These are phyloP conservation scores for Heliamphora exappendiculata DNA, from an alignment of 148 eudicot genomes.

Conservation along the genomic window DNA sequence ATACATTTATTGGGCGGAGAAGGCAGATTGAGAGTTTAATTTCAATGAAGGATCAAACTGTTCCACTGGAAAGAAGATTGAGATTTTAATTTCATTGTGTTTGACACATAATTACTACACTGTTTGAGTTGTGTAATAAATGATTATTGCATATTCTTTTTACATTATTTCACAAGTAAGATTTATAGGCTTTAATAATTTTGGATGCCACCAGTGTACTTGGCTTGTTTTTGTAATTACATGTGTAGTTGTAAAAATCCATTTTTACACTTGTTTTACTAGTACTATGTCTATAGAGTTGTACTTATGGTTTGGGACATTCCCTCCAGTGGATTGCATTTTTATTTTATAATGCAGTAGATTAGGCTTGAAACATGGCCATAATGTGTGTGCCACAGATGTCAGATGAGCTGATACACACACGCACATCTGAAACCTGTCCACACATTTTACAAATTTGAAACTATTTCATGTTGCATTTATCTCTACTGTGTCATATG, in stretches of 20 bases:
- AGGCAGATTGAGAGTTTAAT: no score
- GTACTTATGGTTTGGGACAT: background rate
- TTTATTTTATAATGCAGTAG: conserved; percentile 1
- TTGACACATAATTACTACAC: no score
- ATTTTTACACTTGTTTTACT: background rate
- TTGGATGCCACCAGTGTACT: conserved; percentile 1
- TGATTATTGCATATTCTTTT: no score
- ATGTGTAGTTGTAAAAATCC: background rate
- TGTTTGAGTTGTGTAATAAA: no score
- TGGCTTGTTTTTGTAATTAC: background rate
- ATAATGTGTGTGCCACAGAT: background rate
- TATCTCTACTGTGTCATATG: background rate
- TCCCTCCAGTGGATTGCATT: background rate
- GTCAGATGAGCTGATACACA: background rate
- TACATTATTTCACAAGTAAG: no score
- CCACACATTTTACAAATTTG: background rate
- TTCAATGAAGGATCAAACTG: no score
- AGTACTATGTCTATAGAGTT: background rate
- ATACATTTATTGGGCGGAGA: no score
- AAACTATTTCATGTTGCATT: no score
- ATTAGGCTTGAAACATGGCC: background rate
- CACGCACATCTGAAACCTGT: background rate
- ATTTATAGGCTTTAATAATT: no score
- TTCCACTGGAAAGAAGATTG: no score
- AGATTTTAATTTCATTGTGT: no score